Conservation (phyloP, 2,329 filamentous ascomycete species). For the Fusarium sterilihyphosum region DNA sequence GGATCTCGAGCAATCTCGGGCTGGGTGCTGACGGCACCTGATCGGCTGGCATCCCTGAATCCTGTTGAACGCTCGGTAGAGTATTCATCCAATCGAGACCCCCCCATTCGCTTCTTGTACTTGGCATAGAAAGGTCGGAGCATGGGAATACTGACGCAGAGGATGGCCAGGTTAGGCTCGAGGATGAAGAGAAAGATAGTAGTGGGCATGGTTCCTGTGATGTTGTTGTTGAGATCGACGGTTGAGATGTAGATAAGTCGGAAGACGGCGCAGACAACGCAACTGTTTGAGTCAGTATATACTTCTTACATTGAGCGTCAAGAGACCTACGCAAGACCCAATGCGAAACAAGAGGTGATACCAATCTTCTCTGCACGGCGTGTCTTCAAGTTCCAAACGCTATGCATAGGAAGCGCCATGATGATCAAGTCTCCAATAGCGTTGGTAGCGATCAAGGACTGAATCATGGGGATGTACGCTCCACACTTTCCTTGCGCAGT, state of each 20-base stretch:
- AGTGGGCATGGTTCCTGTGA: slow-evolving; percentile 53
- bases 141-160: slow-evolving; percentile 56
- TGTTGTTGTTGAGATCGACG: slow-evolving; percentile 48
- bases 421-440: slow-evolving; percentile 51
- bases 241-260: slow-evolving; percentile 51
- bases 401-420: slow-evolving; percentile 50
- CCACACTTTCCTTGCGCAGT: slow-evolving; percentile 47
- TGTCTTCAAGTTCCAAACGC: slow-evolving; percentile 52
- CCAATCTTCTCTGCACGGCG: slow-evolving; percentile 49
- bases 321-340: slow-evolving; percentile 49
- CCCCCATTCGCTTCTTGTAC: slow-evolving; percentile 47
- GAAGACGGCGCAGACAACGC: slow-evolving; percentile 51
- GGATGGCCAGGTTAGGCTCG: slow-evolving; percentile 53
- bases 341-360: slow-evolving; percentile 49
- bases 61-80: slow-evolving; percentile 33
- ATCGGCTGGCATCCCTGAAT: slow-evolving; percentile 33
- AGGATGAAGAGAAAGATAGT: slow-evolving; percentile 53
- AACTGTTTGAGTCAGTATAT: slow-evolving; percentile 39
- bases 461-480: slow-evolving; percentile 49
- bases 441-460: slow-evolving; percentile 51
- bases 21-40: slow-evolving; percentile 22
- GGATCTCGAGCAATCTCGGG: slow-evolving; percentile 3
- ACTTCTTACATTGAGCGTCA: fast-evolving
- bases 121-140: slow-evolving; percentile 49
- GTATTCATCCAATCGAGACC: slow-evolving; percentile 43